Evolutionary conservation across 176 grass and related monocot species (phyloP).

Genomic region (Themeda triandra): DNA sequence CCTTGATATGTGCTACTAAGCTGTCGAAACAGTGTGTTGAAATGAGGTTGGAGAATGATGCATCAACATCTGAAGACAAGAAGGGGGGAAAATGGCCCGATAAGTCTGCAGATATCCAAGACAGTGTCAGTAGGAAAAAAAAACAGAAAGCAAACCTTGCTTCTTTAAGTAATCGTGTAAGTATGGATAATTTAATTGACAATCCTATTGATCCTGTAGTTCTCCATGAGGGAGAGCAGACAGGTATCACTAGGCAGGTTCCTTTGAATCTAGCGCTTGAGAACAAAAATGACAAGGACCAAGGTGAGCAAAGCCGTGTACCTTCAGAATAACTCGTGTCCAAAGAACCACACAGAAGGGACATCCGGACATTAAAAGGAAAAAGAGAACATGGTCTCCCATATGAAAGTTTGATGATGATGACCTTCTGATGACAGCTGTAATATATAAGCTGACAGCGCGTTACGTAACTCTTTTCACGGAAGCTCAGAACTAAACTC

Average conservation of each 20-base stretch:
- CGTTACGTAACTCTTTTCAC: constrained; percentile 39
- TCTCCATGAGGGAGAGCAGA: neutral
- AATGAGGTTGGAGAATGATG: constrained; percentile 9
- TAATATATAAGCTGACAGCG: constrained; percentile 46
- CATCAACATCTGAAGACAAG: constrained; percentile 34
- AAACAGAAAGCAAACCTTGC: constrained; percentile 24
- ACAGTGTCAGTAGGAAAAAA: constrained; percentile 2
- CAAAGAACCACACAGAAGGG: constrained; percentile 1
- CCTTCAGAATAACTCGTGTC: neutral
- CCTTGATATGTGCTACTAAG: constrained; percentile 15
- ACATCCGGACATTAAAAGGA: neutral
- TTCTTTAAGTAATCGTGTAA: constrained; percentile 6
- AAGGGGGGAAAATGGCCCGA: constrained; percentile 42
- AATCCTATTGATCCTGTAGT: neutral
- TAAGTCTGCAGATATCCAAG: constrained; percentile 36
- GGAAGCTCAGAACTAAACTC: constrained; percentile 30
- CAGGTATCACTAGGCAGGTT: constrained; percentile 1
- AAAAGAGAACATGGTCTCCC: constrained; percentile 23
- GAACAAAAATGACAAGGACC: neutral
- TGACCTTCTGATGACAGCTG: constrained; percentile 70
- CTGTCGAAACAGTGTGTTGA: neutral
- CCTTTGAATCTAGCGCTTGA: too few relatives aligned
- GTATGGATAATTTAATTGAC: constrained; percentile 13
- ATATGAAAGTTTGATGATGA: constrained; percentile 48
- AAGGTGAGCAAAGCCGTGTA: constrained; percentile 15